Percentiles rank a stretch among this genome's conserved stretches.
Conservation (phyloP, 768 basidiomycete genomes). For the Suillus hirtellus region DNA sequence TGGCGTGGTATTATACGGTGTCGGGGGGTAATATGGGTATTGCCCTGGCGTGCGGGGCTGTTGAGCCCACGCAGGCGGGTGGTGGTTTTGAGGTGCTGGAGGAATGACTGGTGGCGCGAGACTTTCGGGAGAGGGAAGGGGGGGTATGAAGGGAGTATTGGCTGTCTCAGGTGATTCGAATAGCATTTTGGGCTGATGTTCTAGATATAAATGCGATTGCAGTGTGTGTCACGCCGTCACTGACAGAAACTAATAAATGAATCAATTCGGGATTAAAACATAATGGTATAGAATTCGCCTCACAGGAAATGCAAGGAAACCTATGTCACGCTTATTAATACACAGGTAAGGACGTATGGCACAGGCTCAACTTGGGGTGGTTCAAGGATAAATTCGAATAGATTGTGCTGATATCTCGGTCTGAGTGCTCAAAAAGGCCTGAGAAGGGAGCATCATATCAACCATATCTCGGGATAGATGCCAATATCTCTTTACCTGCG, state of each 20-base stretch:
- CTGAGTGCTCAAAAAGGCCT: slow-evolving; percentile 14
- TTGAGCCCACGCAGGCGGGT: slow-evolving; percentile 36
- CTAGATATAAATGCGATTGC: slow-evolving; percentile 25
- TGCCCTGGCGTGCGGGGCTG: slow-evolving; percentile 33
- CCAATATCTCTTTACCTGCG: background rate
- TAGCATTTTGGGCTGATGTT: slow-evolving; percentile 23
- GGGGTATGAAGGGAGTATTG: slow-evolving; percentile 41
- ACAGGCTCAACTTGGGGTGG: slow-evolving; percentile 8
- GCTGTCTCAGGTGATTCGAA: slow-evolving; percentile 31
- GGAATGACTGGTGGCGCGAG: slow-evolving; percentile 38
- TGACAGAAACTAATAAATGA: slow-evolving; percentile 14
- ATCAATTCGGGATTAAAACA: slow-evolving; percentile 13
- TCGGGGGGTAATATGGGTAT: slow-evolving; percentile 41
- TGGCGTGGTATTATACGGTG: slow-evolving; percentile 39
- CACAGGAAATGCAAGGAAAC: slow-evolving; percentile 17
- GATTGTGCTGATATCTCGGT: slow-evolving; percentile 7
- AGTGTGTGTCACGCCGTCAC: slow-evolving; percentile 25
- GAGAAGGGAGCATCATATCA: slow-evolving; percentile 7
- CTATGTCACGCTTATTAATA: slow-evolving; percentile 13
- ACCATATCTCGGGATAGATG: background rate
- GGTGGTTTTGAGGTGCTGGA: slow-evolving; percentile 25
- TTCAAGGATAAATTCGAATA: background rate
- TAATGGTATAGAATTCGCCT: slow-evolving; percentile 13
- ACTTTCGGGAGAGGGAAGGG: slow-evolving; percentile 37
- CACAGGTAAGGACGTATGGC: slow-evolving; percentile 15